These are phyloP conservation scores for Malassezia slooffiae DNA, from an alignment of 1,284 basidiomycete genomes.

Conservation along the genomic window DNA sequence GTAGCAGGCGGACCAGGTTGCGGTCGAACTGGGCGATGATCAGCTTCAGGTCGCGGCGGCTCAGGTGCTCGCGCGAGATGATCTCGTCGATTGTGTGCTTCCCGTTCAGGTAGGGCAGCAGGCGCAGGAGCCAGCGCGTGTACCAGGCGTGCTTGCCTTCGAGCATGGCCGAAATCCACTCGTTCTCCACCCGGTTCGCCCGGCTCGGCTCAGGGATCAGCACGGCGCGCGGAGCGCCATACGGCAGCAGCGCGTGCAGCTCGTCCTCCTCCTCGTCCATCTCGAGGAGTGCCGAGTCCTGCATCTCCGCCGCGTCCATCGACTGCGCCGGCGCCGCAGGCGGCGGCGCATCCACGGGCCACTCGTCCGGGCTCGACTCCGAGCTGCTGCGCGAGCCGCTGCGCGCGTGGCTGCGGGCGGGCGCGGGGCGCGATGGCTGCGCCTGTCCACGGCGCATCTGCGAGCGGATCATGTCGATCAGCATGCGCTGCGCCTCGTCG, in stretches of 20 bases:
- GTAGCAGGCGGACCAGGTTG: slow-evolving; percentile 31
- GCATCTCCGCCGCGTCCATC: background rate
- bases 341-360: background rate
- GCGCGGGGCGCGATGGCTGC: too few species aligned
- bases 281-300: slow-evolving; percentile 13
- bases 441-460: slow-evolving; percentile 2
- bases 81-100: slow-evolving; percentile 44
- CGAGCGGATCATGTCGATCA: slow-evolving; percentile 3
- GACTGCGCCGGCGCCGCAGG: background rate
- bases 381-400: background rate
- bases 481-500: slow-evolving; percentile 1
- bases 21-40: slow-evolving; percentile 25
- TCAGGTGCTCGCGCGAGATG: slow-evolving; percentile 24
- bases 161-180: slow-evolving; percentile 72
- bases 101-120: slow-evolving; percentile 42
- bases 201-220: slow-evolving; percentile 72
- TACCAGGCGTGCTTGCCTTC: slow-evolving; percentile 56
- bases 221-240: slow-evolving; percentile 46
- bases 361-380: slow-evolving; percentile 11
- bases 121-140: slow-evolving; percentile 12
- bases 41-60: slow-evolving; percentile 21
- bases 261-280: slow-evolving; percentile 22
- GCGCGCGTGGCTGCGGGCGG: background rate
- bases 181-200: slow-evolving; percentile 62
- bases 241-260: slow-evolving; percentile 8